Conservation (phyloP, 352 stramenopile genomes). For the Pythium apleroticum region DNA sequence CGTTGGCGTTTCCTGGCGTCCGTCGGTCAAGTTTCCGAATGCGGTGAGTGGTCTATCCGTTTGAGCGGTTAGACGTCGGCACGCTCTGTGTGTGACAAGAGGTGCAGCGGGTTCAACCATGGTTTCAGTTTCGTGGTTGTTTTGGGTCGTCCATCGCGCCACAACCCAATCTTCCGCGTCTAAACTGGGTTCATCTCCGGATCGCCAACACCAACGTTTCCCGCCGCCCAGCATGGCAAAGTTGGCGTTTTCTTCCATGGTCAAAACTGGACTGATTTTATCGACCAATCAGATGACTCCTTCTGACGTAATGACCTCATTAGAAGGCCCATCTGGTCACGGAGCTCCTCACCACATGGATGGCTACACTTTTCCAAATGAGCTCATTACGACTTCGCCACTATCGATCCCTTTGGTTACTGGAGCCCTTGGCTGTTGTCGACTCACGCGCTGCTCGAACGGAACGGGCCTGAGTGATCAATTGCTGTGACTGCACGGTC, state of each 20-base stretch:
- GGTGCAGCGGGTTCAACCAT: background rate
- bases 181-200: conserved; percentile 1
- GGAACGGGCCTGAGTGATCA: conserved; percentile 34
- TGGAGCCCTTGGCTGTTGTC: background rate
- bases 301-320: background rate
- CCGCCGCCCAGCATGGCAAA: background rate
- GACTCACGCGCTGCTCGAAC: conserved; percentile 10
- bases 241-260: background rate
- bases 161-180: background rate
- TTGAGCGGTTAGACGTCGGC: background rate
- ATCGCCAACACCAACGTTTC: background rate
- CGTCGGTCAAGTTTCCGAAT: background rate
- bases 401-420: conserved; percentile 1
- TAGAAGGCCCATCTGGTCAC: background rate
- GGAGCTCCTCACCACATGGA: background rate
- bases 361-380: conserved; percentile 4
- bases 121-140: background rate
- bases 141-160: background rate
- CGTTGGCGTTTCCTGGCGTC: conserved; percentile 1
- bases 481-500: conserved; percentile 42
- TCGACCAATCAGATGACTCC: background rate
- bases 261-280: background rate
- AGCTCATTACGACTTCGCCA: background rate
- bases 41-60: conserved; percentile 4
- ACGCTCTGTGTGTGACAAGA: background rate